Evolutionary conservation across 108 stramenopile genomes (phyloP).

Genomic region (Chaetoceros muelleri): DNA sequence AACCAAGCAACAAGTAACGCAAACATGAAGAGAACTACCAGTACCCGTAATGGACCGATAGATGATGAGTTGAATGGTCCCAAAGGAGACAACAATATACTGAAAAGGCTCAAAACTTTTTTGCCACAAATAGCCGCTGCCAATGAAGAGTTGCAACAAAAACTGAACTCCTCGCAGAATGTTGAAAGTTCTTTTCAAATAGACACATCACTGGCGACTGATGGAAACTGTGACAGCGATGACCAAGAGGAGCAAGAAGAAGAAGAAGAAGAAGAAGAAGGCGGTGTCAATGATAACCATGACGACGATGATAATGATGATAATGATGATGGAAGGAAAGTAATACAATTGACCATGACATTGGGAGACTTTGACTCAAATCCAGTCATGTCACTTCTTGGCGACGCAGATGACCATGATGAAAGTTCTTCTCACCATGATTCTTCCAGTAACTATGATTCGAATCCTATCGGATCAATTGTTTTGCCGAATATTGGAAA

Average conservation of each 20-base stretch:
- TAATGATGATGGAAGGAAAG: not conserved
- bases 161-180: constrained; percentile 5
- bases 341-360: not conserved
- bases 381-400: not conserved
- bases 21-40: constrained; percentile 1
- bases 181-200: constrained; percentile 13
- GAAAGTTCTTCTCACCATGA: too few relatives aligned
- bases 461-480: too few relatives aligned
- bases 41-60: too few relatives aligned
- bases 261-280: constrained; percentile 13
- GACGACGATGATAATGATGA: constrained; percentile 10
- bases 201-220: constrained; percentile 10
- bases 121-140: constrained; percentile 1
- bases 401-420: not conserved
- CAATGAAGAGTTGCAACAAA: constrained; percentile 1
- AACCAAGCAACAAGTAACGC: not conserved
- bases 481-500: too few relatives aligned
- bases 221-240: constrained; percentile 21
- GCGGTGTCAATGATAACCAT: constrained; percentile 4
- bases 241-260: constrained; percentile 18
- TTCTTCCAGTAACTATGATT: too few relatives aligned
- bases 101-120: not conserved
- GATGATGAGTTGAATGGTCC: too few relatives aligned
- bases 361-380: not conserved
- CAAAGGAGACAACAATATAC: too few relatives aligned